These are phyloP conservation scores for Pelargonium nanum DNA, from an alignment of 345 rosid genomes.

Conservation along the genomic window DNA sequence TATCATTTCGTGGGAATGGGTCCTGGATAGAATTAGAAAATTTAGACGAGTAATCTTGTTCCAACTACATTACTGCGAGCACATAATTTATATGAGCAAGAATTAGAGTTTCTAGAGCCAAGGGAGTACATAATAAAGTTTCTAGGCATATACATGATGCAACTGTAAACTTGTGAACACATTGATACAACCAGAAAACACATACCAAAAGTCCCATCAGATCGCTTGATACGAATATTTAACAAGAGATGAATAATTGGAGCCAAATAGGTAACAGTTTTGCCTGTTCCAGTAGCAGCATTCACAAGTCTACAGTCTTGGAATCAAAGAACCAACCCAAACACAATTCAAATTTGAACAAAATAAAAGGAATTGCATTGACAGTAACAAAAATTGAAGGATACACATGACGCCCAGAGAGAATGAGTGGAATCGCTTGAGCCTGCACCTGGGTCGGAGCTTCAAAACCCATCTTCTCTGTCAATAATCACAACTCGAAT, in stretches of 20 bases:
- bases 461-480: conserved; percentile 82
- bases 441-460: conserved; percentile 84
- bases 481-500: not conserved
- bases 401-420: conserved; percentile 91
- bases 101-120: not conserved
- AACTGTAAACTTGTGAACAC: not conserved
- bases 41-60: no score
- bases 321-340: conserved; percentile 10
- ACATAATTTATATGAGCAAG: not conserved
- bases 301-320: conserved; percentile 57
- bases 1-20: not conserved
- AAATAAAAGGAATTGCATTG: not conserved
- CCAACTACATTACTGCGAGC: not conserved
- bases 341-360: not conserved
- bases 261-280: conserved; percentile 84
- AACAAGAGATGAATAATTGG: conserved; percentile 82
- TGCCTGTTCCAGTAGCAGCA: conserved; percentile 93
- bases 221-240: conserved; percentile 50
- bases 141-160: not conserved
- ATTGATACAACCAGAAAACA: not conserved
- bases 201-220: conserved; percentile 80
- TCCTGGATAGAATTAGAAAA: not conserved
- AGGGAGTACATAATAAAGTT: not conserved
- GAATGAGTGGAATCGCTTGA: conserved; percentile 83
- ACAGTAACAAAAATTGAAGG: conserved; percentile 11